Conservation (phyloP, 257 asterid genomes). For the Solanum tarijense region DNA sequence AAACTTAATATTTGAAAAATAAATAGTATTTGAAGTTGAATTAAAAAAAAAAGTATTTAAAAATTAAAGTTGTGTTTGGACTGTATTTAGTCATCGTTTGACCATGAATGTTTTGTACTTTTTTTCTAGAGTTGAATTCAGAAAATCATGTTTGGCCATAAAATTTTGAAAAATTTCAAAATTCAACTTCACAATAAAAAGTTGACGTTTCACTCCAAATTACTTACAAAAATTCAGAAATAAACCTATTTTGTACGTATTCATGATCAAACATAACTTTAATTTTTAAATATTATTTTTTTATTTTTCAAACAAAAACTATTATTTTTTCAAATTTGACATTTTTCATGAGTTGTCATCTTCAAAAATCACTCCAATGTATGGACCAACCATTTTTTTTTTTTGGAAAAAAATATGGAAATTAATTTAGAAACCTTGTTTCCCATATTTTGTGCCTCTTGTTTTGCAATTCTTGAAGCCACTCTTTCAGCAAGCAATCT, state of each 20-base stretch:
- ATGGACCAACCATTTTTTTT: too few relatives aligned
- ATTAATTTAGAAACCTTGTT: constrained; percentile 33
- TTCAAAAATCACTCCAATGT: too few relatives aligned
- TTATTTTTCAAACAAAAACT: too few relatives aligned
- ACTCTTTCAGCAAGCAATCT: constrained; percentile 78
- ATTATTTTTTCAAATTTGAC: too few relatives aligned
- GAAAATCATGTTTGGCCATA: background rate
- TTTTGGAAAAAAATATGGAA: background rate
- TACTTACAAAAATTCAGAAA: too few relatives aligned
- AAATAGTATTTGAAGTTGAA: too few relatives aligned
- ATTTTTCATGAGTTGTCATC: too few relatives aligned
- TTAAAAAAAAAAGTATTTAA: too few relatives aligned
- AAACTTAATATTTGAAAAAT: too few relatives aligned
- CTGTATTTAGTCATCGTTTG: background rate
- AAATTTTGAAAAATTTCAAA: background rate
- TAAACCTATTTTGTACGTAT: too few relatives aligned
- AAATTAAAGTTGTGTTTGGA: background rate
- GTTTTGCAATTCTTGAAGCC: constrained; percentile 63
- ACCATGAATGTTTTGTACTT: background rate
- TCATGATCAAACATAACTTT: background rate
- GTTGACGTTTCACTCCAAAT: background rate
- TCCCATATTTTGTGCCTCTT: constrained; percentile 36
- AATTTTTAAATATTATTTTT: too few relatives aligned
- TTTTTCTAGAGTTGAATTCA: background rate
- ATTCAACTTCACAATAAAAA: too few relatives aligned